Base-by-base conservation (phyloP, 805 yeast species). In the Yamadazyma sp. region DNA sequence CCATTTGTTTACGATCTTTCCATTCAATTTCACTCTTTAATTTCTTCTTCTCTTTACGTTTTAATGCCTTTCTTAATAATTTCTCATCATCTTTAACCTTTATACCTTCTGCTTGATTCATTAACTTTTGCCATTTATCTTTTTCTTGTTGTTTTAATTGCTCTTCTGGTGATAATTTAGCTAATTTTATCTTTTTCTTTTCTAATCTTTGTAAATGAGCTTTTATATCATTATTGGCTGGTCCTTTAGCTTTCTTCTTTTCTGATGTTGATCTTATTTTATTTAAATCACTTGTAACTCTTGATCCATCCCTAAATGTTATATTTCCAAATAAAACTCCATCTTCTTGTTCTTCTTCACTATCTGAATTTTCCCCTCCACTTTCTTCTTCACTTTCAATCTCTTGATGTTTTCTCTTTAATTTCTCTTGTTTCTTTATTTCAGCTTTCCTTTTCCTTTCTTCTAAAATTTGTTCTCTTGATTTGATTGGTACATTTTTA, bases 61-160 rank as follows among this genome's bases (percentile, higher is more conserved):
- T 88, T 42, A 91, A 60, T 2, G 97, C 86, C 58, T 86, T 91
- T 52, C 81, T 82, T 60, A 93, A 73, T 49, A 93, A 65, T 53
- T 78, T 81, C 57, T 91, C 98, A 58, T 91, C 94, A 60, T 93
- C 96, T 49, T 83, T 84, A 30, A 91, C 68, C 58, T 87, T 91
- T 18, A 78, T 62, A 33, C 98, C 98, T 59, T 88, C 95, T 6
- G 94, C 87, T 53, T 82, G 89, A 20, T 83, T 73, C 63, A 91
- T 68, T 8, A 93, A 86, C 49, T 76, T 75, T 48, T 75, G 78
- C 99, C 99, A 93, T 51, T 80, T 78, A 23, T 78, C 80, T 52
- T 88, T 86, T 42, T 85, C 87, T 38, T 74, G 74, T 12, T 73
- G 60, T 42, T 75, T 72, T 37, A 70, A 70, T 51, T 79, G 82